Base-by-base conservation (phyloP, 139 green algal species). In the Zygnema cylindricum region DNA sequence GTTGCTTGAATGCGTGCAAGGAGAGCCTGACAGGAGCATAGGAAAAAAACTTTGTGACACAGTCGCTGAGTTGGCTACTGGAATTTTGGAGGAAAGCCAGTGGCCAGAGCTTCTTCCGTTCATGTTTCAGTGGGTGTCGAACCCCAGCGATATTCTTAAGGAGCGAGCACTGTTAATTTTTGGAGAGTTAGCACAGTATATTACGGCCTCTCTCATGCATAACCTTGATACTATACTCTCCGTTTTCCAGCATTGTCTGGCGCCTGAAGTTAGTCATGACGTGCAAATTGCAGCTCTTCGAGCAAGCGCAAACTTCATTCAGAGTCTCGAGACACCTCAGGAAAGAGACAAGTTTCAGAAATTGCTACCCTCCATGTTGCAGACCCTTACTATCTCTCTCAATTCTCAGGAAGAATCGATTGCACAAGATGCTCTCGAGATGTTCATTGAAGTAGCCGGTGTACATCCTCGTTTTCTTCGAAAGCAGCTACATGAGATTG, bases 91-190 rank as follows among this genome's bases (percentile, higher is more conserved):
- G 73, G 49, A 92, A 22, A 49, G 81, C 3, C 88, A 91, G 33
- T 99, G 97, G 97, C 95, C 95, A 0, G 97, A 99, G 94, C 93
- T 99, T 79, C 91, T 98, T 71, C 97, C 96, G 0, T 96, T 97
- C 87, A 93, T 99, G 75, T 97, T 98, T 89, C 84, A 95, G 79
- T 96, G 93, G 69, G 93, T 96, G 32, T 95, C 95, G 89, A 90
- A 81, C 0, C 84, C 85, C 23, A 40, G 90, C 25, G 77, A 91
- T 23, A 39, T 35, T 25, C 90, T 93, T 23, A 81, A 85, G 69
- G 91, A 93, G 55, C 76, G 22, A 41, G 88, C 88, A 33, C 69
- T 95, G 30, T 43, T 86, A 41, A 93, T 95, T 1, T 95, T 95
- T 55, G 95, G 92, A 3, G 84, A 95, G 69, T 90, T 99, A n/a